phyloP scores from a whole-genome alignment of 2,329 filamentous ascomycete species.

The Hortaea werneckii region DNA sequence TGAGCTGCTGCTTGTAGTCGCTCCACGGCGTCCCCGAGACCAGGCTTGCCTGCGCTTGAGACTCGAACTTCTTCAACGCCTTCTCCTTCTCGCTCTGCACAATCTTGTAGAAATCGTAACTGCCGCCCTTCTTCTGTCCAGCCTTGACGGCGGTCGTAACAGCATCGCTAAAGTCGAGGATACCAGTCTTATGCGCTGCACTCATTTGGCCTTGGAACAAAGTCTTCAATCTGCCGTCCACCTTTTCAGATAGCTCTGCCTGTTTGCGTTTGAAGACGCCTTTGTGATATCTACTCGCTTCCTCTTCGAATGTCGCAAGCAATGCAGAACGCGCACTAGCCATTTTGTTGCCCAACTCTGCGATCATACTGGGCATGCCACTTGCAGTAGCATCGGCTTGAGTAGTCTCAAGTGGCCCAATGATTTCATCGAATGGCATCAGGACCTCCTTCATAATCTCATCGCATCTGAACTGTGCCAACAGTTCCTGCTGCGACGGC shows the following conservation, averaged over 20 bases:
- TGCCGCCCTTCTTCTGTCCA: constrained; percentile 81
- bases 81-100: constrained; percentile 72
- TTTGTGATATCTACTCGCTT: constrained; percentile 93
- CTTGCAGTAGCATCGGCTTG: constrained; percentile 63
- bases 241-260: constrained; percentile 72
- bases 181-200: constrained; percentile 80
- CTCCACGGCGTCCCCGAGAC: constrained; percentile 82
- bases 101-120: constrained; percentile 92
- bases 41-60: constrained; percentile 60
- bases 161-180: constrained; percentile 74
- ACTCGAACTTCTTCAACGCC: constrained; percentile 64
- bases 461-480: constrained; percentile 95
- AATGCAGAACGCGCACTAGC: constrained; percentile 60
- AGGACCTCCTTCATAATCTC: constrained; percentile 89
- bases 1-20: constrained; percentile 69
- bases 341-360: constrained; percentile 65
- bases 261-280: constrained; percentile 82
- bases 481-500: constrained; percentile 89
- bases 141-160: constrained; percentile 80
- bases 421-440: constrained; percentile 68
- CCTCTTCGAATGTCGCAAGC: constrained; percentile 74
- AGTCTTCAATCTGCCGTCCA: constrained; percentile 78
- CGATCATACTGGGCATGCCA: constrained; percentile 64
- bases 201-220: constrained; percentile 81
- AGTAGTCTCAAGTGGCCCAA: constrained; percentile 74